These are phyloP conservation scores for Tuber brumale DNA, from an alignment of 495 filamentous ascomycete genomes.

Conservation along the genomic window DNA sequence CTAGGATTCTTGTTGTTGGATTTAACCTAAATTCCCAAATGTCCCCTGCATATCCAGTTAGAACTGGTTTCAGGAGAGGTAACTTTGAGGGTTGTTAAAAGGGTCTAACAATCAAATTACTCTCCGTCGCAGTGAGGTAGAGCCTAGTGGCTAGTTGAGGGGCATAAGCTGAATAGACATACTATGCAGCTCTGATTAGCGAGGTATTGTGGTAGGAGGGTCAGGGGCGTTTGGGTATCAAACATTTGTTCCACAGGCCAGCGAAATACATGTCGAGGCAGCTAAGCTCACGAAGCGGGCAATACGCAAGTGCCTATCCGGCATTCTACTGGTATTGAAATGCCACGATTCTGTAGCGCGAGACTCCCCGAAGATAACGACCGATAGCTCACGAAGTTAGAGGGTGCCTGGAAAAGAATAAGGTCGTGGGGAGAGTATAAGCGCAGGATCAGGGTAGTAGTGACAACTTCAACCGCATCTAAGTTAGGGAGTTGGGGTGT, in stretches of 20 bases:
- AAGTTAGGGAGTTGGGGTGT: neutral
- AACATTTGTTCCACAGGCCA: constrained; percentile 92
- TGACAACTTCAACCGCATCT: neutral
- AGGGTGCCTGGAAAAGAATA: neutral
- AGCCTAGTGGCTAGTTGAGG: constrained; percentile 85
- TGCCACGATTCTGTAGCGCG: neutral
- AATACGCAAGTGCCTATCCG: constrained; percentile 29
- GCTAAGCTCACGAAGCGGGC: constrained; percentile 39
- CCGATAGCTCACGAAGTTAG: neutral
- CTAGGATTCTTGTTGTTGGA: constrained; percentile 38
- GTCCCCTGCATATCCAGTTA: constrained; percentile 52
- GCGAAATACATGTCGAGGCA: constrained; percentile 75
- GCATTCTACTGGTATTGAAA: constrained; percentile 7
- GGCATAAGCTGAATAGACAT: constrained; percentile 97
- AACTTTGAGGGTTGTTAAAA: constrained; percentile 6
- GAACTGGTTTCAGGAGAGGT: neutral
- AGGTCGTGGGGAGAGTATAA: neutral
- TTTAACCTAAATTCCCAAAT: constrained; percentile 90
- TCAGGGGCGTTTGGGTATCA: constrained; percentile 39
- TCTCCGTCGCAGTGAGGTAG: constrained; percentile 79
- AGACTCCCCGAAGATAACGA: neutral
- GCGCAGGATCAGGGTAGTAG: neutral
- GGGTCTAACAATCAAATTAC: constrained; percentile 71
- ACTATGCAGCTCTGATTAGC: constrained; percentile 50
- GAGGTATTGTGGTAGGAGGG: constrained; percentile 18